Base-by-base conservation (phyloP, 2,329 filamentous ascomycete species). In the Lasiodiplodia citricola region DNA sequence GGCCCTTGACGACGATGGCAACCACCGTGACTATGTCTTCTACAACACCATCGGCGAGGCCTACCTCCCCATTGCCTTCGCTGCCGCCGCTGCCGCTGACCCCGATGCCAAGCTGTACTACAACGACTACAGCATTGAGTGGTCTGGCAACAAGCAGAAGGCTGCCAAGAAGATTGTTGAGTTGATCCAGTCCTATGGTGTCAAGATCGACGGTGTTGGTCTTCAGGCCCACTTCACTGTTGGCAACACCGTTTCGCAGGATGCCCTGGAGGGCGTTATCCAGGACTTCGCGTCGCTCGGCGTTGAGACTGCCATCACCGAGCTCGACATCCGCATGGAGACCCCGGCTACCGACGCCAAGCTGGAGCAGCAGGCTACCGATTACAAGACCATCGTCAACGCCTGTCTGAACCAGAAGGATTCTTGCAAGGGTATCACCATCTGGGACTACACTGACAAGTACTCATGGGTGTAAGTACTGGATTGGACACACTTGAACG, bases 241-340 rank as follows among this genome's bases (percentile, higher is more conserved):
- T 14, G 83, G 82, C 52, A 77, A 79, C 13, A 77, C 76, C 13
- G 73, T 75, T 2, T 73, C 72, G 1, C 70, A 73, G 55, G 70
- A 70, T 14, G 80, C 77, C 35, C 79, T 83, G 21, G 81, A 81
- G 10, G 76, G 76, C 14, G 83, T 85, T 25, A 81, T 90, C 71
- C 80, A 84, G 70, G 79, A 81, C 0, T 86, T 88, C 62, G 85
- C 84, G 2, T 74, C 74, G n/a, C 78, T 86, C 25, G 83, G 82
- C 21, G 82, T 86, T 23, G 87, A 91, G 71, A 82, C 90, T 35
- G 88, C 88, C 10, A 82, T 89, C 67, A 90, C 88, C 2, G 88
- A 91, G 79, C 82, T 91, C 21, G 90, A 92, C 73, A 90, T 92
- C 72, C 73, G 77, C 38, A 72, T 79, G 35, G 70, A 57, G 37